Evolutionary conservation across 305 asterid species (phyloP), one percentile per base, ranked within the genome.

Genomic region (Ilex paraguariensis): DNA sequence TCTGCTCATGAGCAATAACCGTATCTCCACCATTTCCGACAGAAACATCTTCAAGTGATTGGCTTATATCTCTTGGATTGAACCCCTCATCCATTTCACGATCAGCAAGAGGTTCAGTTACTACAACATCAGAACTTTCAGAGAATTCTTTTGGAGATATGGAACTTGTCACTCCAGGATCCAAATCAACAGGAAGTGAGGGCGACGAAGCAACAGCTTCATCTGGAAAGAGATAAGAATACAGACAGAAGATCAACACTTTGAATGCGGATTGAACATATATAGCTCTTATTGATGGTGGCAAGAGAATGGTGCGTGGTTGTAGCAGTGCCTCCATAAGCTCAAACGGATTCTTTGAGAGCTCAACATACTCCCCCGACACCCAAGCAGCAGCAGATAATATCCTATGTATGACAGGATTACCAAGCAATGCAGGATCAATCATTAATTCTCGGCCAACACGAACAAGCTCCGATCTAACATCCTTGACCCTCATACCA

Each of bases 401-500:
- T 70, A 90, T 94, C 59, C 73, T 78, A 45, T 82, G 90, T 63
- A 93, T 64, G 68, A 75, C 84, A 52, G 83, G 85, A 79, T 84
- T 86, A 14, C 96, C 98, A 66, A 90, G 95, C 66, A 93, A 78
- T 28, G 98, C 96, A 65, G 98, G 97, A 78, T 93, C 98, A 75
- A 90, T 87, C 74, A 93, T 82, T 64, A 90, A 79, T 39, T 82
- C 86, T 69, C 98, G 96, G 56, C 89, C 81, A 82, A 93, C 88
- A 16, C 62, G 85, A 73, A 93, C 95, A 70, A 93, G 97, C 76
- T 81, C 83, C 33, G 73, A 71, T 72, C 98, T 87, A 73, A 87
- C 98, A 80, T 93, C 98, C 76, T 81, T 84, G 63, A 93, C 98
- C 86, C 98, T 84, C 88, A 87, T 84, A 66, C 95, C 95, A 62